A percentile compares a stretch with the other conserved stretches of the same genome.
phyloP scores from a whole-genome alignment of 2,329 filamentous ascomycete genomes.

The Fusarium anguioides region DNA sequence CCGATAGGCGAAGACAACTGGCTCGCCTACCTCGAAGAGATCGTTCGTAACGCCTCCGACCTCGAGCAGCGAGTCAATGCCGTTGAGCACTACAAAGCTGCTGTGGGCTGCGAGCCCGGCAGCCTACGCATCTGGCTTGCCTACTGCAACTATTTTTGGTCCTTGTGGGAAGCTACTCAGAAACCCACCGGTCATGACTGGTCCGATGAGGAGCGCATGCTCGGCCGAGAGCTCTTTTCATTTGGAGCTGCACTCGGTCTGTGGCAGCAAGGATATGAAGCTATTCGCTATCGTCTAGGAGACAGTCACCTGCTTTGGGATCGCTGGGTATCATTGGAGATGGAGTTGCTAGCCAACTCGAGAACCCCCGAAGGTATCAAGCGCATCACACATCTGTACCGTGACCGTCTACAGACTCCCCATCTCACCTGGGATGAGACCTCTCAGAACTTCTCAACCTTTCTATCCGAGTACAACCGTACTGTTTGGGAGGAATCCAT shows the following conservation, averaged over 20 bases:
- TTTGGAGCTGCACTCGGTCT: slow-evolving; percentile 73
- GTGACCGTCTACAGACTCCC: slow-evolving; percentile 76
- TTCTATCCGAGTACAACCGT: slow-evolving; percentile 77
- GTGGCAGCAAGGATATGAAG: slow-evolving; percentile 77
- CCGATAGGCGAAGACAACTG: slow-evolving; percentile 82
- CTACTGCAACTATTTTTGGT: slow-evolving; percentile 83
- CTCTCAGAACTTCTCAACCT: slow-evolving; percentile 78
- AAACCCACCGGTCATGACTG: slow-evolving; percentile 62
- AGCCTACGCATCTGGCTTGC: slow-evolving; percentile 80
- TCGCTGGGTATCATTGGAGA: slow-evolving; percentile 77
- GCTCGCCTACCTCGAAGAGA: slow-evolving; percentile 81
- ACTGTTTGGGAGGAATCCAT: slow-evolving; percentile 79
- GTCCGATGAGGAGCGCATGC: slow-evolving; percentile 74
- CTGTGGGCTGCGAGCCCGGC: slow-evolving; percentile 76
- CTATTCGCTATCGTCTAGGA: slow-evolving; percentile 77
- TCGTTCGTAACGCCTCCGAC: slow-evolving; percentile 68
- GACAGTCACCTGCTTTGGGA: slow-evolving; percentile 86
- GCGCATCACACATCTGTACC: slow-evolving; percentile 75
- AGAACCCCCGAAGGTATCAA: slow-evolving; percentile 67
- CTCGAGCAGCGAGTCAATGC: slow-evolving; percentile 75
- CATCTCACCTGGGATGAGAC: slow-evolving; percentile 81
- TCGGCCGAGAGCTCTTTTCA: slow-evolving; percentile 78
- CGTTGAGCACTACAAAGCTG: slow-evolving; percentile 77
- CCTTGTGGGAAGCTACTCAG: slow-evolving; percentile 74
- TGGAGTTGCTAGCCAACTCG: slow-evolving; percentile 71